A percentile compares a stretch with the other conserved stretches of the same genome.
These are phyloP conservation scores for Botrytis byssoidea DNA, from an alignment of 2,329 filamentous ascomycete genomes.

Conservation along the genomic window DNA sequence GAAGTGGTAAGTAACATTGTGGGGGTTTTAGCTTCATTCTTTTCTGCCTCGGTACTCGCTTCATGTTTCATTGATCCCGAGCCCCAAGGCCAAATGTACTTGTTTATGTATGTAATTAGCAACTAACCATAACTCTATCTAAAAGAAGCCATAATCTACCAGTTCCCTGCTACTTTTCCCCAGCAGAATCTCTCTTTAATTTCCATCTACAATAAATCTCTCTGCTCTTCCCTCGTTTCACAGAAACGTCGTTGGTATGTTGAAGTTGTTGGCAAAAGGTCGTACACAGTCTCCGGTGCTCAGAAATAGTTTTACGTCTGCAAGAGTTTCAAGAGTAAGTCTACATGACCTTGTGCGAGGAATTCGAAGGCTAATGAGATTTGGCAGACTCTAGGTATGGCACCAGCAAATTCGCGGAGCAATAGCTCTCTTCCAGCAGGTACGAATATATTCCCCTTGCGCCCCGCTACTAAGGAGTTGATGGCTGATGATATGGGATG, in stretches of 20 bases:
- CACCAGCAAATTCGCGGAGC: constrained; percentile 51
- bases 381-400: constrained; percentile 45
- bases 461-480: background rate
- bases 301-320: constrained; percentile 35
- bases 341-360: background rate
- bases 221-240: constrained; percentile 21
- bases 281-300: constrained; percentile 38
- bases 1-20: background rate
- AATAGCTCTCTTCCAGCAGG: constrained; percentile 58
- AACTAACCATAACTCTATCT: constrained; percentile 4
- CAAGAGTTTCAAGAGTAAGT: constrained; percentile 33
- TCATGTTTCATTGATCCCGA: constrained; percentile 14
- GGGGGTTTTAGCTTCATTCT: background rate
- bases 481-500: constrained; percentile 21
- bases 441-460: constrained; percentile 38
- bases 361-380: constrained; percentile 25
- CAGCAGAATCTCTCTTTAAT: constrained; percentile 21
- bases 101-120: constrained; percentile 7
- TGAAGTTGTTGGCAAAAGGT: constrained; percentile 39
- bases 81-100: background rate
- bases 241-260: constrained; percentile 35
- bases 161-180: constrained; percentile 15
- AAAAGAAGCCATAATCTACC: constrained; percentile 12
- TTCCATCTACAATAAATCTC: constrained; percentile 19
- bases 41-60: constrained; percentile 16